Conservation (phyloP, 257 asterid species). For the Coffea eugenioides region DNA sequence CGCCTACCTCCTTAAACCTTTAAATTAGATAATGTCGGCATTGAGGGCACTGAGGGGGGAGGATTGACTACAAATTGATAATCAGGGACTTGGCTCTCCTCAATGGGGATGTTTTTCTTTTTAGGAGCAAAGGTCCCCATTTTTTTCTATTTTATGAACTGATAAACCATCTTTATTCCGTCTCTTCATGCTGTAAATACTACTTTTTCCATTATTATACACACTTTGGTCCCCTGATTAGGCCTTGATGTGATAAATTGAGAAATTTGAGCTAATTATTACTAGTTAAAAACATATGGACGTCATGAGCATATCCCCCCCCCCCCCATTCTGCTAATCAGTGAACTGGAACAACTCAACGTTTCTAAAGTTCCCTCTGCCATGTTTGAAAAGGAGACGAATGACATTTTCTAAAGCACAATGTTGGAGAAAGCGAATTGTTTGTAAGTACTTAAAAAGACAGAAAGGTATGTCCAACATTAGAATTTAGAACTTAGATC, state of each 20-base stretch:
- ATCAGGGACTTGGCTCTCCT: slow-evolving; percentile 16
- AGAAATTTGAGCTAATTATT: slow-evolving; percentile 16
- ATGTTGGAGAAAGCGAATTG: slow-evolving; percentile 10
- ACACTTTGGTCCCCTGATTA: slow-evolving; percentile 35
- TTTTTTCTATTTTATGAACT: slow-evolving; percentile 21
- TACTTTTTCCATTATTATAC: slow-evolving; percentile 14
- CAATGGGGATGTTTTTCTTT: slow-evolving; percentile 58
- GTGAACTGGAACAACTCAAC: slow-evolving; percentile 29
- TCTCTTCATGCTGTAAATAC: slow-evolving; percentile 19
- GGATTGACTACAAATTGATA: slow-evolving; percentile 26
- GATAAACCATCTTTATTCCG: slow-evolving; percentile 49
- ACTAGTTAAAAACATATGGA: slow-evolving; percentile 16
- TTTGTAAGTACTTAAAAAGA: background rate
- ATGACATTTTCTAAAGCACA: slow-evolving; percentile 16
- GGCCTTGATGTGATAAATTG: slow-evolving; percentile 36
- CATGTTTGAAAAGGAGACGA: background rate
- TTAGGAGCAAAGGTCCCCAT: slow-evolving; percentile 46
- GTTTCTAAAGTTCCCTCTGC: slow-evolving; percentile 3
- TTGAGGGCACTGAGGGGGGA: slow-evolving; percentile 1
- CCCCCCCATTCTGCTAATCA: slow-evolving; percentile 4
- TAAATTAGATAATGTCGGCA: slow-evolving; percentile 28
- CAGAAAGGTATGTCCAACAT: background rate
- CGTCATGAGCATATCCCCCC: slow-evolving; percentile 16
- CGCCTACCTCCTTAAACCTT: slow-evolving; percentile 17
- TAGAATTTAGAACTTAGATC: background rate